A percentile compares a stretch with the other conserved stretches of the same genome.
Evolutionary conservation across 345 rosid genomes (phyloP).

Genomic region (Lepidium sativum): DNA sequence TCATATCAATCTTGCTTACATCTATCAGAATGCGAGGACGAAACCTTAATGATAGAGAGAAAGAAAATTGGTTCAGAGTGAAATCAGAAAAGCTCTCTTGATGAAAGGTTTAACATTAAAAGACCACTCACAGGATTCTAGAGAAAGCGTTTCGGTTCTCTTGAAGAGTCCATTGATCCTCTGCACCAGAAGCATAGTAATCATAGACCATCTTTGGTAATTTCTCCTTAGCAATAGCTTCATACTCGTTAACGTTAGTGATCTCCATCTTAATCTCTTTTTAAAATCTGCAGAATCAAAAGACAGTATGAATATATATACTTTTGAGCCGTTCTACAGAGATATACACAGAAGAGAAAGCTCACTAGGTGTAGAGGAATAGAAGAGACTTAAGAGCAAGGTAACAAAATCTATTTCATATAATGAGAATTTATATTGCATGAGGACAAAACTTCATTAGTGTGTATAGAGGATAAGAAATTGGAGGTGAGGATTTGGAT

Average conservation of each 20-base stretch:
- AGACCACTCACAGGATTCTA: constrained; percentile 42
- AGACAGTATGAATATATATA: not conserved
- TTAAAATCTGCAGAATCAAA: not conserved
- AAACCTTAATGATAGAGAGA: constrained; percentile 27
- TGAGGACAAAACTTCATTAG: constrained; percentile 2
- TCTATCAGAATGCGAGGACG: constrained; percentile 74
- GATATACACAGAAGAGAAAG: not conserved
- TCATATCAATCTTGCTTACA: constrained; percentile 67
- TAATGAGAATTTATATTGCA: not conserved
- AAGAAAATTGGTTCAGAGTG: not conserved
- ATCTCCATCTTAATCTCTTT: constrained; percentile 40
- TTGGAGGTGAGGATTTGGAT: constrained; percentile 4
- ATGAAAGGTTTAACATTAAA: not conserved
- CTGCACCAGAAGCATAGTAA: constrained; percentile 71
- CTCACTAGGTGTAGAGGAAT: constrained; percentile 2
- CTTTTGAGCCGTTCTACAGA: not conserved
- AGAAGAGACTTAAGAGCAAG: not conserved
- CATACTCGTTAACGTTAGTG: constrained; percentile 62
- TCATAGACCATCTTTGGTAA: constrained; percentile 65
- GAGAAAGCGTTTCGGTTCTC: constrained; percentile 60
- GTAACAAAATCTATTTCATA: not conserved
- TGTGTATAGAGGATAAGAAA: not conserved
- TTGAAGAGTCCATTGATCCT: constrained; percentile 58
- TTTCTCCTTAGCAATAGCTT: constrained; percentile 53
- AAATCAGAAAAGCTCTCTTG: not conserved